Evolutionary conservation across 2,329 filamentous ascomycete genomes (phyloP).

Genomic region (Ascocoryne sarcoides): DNA sequence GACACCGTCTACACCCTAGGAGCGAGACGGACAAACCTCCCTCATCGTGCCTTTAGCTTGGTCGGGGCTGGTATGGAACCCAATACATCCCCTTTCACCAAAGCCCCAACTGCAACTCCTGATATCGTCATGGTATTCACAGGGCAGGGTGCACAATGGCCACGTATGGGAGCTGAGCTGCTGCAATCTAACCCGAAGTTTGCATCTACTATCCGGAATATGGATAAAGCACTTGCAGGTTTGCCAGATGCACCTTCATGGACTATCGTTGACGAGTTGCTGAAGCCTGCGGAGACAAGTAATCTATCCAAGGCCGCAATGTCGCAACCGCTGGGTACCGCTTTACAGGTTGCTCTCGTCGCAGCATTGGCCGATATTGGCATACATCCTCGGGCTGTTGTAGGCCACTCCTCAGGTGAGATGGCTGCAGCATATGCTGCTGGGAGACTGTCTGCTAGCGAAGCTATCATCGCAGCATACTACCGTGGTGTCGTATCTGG

Average conservation of each 20-base stretch:
- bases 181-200: background rate
- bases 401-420: slow-evolving; percentile 35
- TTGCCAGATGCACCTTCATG: background rate
- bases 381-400: slow-evolving; percentile 30
- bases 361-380: slow-evolving; percentile 34
- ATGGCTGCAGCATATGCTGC: slow-evolving; percentile 38
- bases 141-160: slow-evolving; percentile 16
- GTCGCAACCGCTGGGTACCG: slow-evolving; percentile 29
- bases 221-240: background rate
- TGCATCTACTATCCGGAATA: background rate
- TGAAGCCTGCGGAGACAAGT: slow-evolving; percentile 28
- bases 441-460: slow-evolving; percentile 24
- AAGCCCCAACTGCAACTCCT: background rate
- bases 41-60: background rate
- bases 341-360: slow-evolving; percentile 37
- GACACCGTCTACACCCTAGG: slow-evolving; percentile 1
- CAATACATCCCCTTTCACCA: background rate
- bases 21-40: background rate
- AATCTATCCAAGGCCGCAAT: background rate
- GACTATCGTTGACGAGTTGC: slow-evolving; percentile 2
- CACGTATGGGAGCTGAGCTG: slow-evolving; percentile 11
- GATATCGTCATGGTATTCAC: slow-evolving; percentile 1
- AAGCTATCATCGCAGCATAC: slow-evolving; percentile 38
- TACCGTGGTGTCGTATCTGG: slow-evolving; percentile 11
- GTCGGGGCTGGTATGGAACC: background rate